phyloP scores from a whole-genome alignment of 768 basidiomycete species.

The Hemileccinum impolitum region DNA sequence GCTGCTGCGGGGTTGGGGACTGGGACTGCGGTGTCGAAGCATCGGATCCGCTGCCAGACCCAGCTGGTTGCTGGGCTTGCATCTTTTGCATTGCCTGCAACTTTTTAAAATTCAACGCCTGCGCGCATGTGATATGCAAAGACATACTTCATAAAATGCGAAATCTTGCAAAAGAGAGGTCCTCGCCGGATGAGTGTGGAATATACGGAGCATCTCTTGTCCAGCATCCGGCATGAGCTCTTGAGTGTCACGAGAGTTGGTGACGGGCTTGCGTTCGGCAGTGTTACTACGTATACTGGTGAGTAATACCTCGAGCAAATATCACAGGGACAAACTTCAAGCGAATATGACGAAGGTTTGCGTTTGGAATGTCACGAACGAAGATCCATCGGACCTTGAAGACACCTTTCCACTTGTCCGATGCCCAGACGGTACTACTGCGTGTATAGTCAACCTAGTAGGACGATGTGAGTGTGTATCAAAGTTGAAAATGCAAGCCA shows the following conservation, averaged over 20 bases:
- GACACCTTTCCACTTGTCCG: conserved; percentile 99
- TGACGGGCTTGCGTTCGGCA: conserved; percentile 96
- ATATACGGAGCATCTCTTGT: conserved; percentile 94
- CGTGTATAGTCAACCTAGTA: conserved; percentile 83
- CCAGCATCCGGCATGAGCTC: conserved; percentile 95
- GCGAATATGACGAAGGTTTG: conserved; percentile 84
- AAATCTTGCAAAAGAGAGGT: conserved; percentile 94
- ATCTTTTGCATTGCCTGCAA: conserved; percentile 85
- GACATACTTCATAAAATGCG: conserved; percentile 80
- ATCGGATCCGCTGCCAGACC: conserved; percentile 26
- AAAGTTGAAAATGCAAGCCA: not conserved
- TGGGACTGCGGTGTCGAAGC: conserved; percentile 35
- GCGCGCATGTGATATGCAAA: not conserved
- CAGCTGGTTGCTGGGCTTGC: conserved; percentile 30
- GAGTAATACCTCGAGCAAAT: conserved; percentile 9
- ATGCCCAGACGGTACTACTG: conserved; percentile 97
- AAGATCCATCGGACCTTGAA: conserved; percentile 99
- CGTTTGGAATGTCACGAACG: conserved; percentile 92
- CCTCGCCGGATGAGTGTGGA: conserved; percentile 88
- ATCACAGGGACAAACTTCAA: conserved; percentile 51
- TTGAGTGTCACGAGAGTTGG: conserved; percentile 96
- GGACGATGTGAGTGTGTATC: not conserved
- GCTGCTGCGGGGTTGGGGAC: conserved; percentile 39
- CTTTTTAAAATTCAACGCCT: conserved; percentile 35
- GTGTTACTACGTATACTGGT: conserved; percentile 68